These are phyloP conservation scores for Fusarium nisikadoi DNA, from an alignment of 2,329 filamentous ascomycete species.

Conservation along the genomic window DNA sequence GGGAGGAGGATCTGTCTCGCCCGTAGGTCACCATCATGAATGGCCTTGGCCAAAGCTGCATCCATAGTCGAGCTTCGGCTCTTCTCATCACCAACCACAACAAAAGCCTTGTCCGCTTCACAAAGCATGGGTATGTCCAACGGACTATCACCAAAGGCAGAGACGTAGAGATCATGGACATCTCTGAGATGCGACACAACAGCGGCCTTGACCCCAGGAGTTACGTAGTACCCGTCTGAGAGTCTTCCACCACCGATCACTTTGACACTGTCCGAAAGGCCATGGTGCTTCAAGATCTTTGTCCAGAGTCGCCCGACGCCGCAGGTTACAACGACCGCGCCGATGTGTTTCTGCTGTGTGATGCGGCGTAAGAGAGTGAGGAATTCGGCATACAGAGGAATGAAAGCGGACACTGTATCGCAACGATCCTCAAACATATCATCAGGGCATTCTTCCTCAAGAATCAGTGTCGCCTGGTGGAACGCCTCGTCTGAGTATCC, in stretches of 20 bases:
- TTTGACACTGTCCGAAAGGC: constrained; percentile 54
- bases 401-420: constrained; percentile 52
- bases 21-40: constrained; percentile 51
- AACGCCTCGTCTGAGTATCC: constrained; percentile 66
- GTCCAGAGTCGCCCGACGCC: constrained; percentile 66
- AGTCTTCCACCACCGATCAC: constrained; percentile 65
- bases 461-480: constrained; percentile 62
- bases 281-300: constrained; percentile 57
- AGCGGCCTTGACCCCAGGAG: constrained; percentile 58
- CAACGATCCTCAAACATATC: constrained; percentile 58
- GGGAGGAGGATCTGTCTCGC: constrained; percentile 62
- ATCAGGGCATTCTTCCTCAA: constrained; percentile 56
- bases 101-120: constrained; percentile 62
- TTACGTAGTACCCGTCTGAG: constrained; percentile 61
- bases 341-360: constrained; percentile 49
- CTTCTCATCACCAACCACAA: constrained; percentile 63
- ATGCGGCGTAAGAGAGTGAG: constrained; percentile 53
- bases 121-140: constrained; percentile 68
- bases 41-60: constrained; percentile 51
- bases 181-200: constrained; percentile 57
- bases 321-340: constrained; percentile 64
- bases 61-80: constrained; percentile 66
- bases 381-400: constrained; percentile 61
- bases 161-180: constrained; percentile 56
- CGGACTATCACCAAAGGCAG: constrained; percentile 69